Evolutionary conservation across 2,329 filamentous ascomycete species (phyloP).

Genomic region (Aspergillus candidus): DNA sequence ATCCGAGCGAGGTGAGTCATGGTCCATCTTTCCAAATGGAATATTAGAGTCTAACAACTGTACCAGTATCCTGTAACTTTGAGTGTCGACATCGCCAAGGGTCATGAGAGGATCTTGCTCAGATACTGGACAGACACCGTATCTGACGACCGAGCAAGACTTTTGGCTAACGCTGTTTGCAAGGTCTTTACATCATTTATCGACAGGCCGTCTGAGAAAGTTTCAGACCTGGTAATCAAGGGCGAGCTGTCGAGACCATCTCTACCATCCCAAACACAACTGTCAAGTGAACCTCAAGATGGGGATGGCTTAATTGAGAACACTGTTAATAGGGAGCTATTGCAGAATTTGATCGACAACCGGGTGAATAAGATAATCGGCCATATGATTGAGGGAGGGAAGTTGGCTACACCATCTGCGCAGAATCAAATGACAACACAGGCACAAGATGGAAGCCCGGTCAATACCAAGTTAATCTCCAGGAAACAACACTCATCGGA

Average conservation of each 20-base stretch:
- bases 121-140: conserved; percentile 37
- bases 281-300: no score
- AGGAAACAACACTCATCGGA: conserved; percentile 4
- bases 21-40: not conserved
- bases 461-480: no score
- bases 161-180: conserved; percentile 26
- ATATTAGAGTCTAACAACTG: conserved; percentile 5
- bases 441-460: no score
- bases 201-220: conserved; percentile 18
- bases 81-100: conserved; percentile 34
- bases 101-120: conserved; percentile 31
- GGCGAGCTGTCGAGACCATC: not conserved
- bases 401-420: conserved; percentile 15
- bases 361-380: conserved; percentile 30
- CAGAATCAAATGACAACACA: no score
- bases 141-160: conserved; percentile 29
- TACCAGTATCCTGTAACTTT: conserved; percentile 35
- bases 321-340: conserved; percentile 17
- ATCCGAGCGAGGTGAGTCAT: conserved; percentile 34
- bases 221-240: conserved; percentile 19
- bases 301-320: not conserved
- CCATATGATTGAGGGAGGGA: conserved; percentile 27
- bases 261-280: not conserved
- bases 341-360: conserved; percentile 30
- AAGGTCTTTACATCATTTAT: conserved; percentile 29